Evolutionary conservation across 495 filamentous ascomycete species (phyloP).

Genomic region (Geopyxis carbonaria): DNA sequence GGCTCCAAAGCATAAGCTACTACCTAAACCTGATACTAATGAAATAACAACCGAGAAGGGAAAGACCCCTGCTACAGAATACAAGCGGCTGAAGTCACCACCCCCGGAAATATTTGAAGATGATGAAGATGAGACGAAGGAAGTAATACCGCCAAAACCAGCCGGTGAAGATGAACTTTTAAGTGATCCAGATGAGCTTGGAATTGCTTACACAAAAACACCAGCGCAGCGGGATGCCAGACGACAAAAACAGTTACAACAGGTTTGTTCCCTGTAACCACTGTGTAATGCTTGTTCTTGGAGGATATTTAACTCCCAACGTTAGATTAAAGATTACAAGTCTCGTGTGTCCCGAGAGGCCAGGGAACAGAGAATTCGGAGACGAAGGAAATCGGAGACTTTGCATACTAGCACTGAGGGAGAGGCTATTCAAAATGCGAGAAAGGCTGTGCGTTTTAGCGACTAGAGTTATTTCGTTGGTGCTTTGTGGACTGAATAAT

Average conservation of each 20-base stretch:
- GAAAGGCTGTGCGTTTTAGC: too few relatives aligned
- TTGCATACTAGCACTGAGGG: too few relatives aligned
- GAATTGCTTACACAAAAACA: constrained; percentile 81
- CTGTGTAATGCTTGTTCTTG: not conserved
- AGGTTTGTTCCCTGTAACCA: constrained; percentile 27
- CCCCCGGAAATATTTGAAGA: constrained; percentile 4
- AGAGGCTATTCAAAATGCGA: too few relatives aligned
- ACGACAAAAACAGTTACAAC: constrained; percentile 55
- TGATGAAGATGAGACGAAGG: constrained; percentile 1
- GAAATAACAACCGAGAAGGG: not conserved
- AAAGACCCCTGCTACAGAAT: not conserved
- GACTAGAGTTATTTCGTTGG: too few relatives aligned
- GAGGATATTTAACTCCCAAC: not conserved
- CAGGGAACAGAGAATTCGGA: constrained; percentile 48
- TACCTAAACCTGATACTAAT: too few relatives aligned
- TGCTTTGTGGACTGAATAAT: too few relatives aligned
- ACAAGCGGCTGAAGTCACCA: constrained; percentile 13
- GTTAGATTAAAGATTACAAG: constrained; percentile 56
- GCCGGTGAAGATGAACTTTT: constrained; percentile 29
- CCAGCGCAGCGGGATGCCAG: constrained; percentile 63
- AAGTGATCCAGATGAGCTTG: constrained; percentile 34
- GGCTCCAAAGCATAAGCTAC: too few relatives aligned
- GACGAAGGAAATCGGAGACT: constrained; percentile 31
- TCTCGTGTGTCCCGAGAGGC: constrained; percentile 71
- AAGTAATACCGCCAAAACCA: not conserved